Conservation (phyloP, 2,329 filamentous ascomycete genomes). For the Colletotrichum filicis region DNA sequence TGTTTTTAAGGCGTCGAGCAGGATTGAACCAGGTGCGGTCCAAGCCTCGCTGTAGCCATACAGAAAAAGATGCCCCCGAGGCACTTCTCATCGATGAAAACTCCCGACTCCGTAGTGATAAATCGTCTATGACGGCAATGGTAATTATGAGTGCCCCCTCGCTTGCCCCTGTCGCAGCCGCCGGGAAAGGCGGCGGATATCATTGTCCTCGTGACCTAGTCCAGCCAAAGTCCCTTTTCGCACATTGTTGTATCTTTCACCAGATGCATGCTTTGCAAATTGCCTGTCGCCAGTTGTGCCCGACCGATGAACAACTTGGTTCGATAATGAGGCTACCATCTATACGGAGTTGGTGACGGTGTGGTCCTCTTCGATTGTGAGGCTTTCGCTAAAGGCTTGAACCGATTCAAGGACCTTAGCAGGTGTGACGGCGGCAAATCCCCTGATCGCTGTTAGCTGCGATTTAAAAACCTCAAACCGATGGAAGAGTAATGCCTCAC, state of each 20-base stretch:
- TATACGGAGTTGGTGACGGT: constrained; percentile 59
- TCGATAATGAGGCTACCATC: neutral
- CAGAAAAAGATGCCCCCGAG: neutral
- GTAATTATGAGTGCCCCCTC: constrained; percentile 21
- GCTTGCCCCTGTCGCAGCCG: constrained; percentile 25
- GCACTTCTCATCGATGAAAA: constrained; percentile 13
- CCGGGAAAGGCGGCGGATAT: constrained; percentile 31
- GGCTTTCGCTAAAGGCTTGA: constrained; percentile 62
- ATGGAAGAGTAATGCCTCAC: constrained; percentile 57
- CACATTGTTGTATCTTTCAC: constrained; percentile 8
- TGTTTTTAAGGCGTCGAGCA: neutral
- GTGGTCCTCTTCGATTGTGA: constrained; percentile 80
- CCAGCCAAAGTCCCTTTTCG: constrained; percentile 31
- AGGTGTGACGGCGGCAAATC: constrained; percentile 80
- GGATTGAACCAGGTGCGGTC: neutral
- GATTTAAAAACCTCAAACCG: too few species aligned
- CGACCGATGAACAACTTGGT: neutral
- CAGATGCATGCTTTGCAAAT: constrained; percentile 7
- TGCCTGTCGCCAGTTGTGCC: neutral
- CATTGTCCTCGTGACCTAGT: constrained; percentile 31
- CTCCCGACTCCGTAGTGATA: constrained; percentile 31
- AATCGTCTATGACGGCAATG: constrained; percentile 29
- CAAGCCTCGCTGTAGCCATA: neutral
- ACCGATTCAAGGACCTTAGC: constrained; percentile 76
- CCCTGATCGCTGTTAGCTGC: constrained; percentile 61